Base-by-base conservation (phyloP, 2,329 filamentous ascomycete genomes). In the Colletotrichum magnum region DNA sequence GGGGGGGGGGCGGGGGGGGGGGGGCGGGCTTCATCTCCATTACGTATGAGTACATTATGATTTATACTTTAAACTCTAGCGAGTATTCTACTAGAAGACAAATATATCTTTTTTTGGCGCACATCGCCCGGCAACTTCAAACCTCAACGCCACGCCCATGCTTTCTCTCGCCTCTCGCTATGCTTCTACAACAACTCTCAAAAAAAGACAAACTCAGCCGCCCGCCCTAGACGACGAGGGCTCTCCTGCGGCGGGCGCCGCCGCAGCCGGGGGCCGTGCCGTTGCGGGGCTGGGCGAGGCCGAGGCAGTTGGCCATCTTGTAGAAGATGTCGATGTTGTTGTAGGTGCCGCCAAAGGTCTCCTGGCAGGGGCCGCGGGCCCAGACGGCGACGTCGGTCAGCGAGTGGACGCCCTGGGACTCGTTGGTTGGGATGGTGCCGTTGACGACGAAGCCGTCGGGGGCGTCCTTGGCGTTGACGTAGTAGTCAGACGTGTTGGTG, bases 381-480 rank as follows among this genome's bases (percentile, higher is more conserved):
- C 93, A 95, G 21, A 96, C 91, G 2, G 92, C 90, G 39, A 94
- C 92, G 74, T 94, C 92, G 1, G 92, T 94, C 71, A 94, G 83
- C 26, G 89, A 93, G 83, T 94, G 92, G 18, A 94, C 92, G 58
- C 92, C 94, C 81, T 92, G 87, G 48, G 84, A 77, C 74, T 92
- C 87, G 63, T 79, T 80, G 2, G 89, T 86, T 0, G 90, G 87
- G 18, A 96, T 80, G 0, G 92, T 95, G 58, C 94, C 94, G 75
- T 95, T 95, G 73, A 94, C 83, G 63, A 94, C 75, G 79, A 94
- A 91, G 4, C 93, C 94, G 58, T 84, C 86, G 28, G 86, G 79
- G 3, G 85, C 86, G 77, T 96, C 93, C 70, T 87, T 82, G 15
- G 91, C 88, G 79, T 93, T 93, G 76, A 86, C 93, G 74, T 89